Evolutionary conservation across 768 basidiomycete species (phyloP), one percentile per base, ranked within the genome.

Genomic region (Hemileccinum impolitum): DNA sequence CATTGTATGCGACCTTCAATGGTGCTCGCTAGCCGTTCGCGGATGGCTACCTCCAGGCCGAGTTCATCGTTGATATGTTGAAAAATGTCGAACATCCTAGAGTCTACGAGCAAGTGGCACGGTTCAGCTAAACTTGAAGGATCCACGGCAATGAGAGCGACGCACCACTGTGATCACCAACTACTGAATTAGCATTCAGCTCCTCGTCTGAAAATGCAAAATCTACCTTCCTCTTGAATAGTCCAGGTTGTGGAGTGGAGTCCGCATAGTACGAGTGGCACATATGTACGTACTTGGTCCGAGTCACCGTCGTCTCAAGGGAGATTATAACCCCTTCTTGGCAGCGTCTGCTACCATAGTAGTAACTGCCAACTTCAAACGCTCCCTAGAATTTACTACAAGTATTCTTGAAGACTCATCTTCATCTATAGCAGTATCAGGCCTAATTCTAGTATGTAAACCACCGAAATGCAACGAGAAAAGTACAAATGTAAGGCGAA

Each of bases 1-100:
- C 76, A 78, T 34, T 71, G 68, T 14, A 79, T 66, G 23, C 77
- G 70, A 18, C 75, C 72, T 47, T 74, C 65, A 2, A 75, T 62
- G 10, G 74, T 72, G n/a, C 65, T 65, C 11, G 63, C 63, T 39
- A 78, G 61, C 18, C 75, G 67, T 47, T 71, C 57, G 34, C 75
- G 67, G 17, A 78, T 55, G 17, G 70, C 61, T 17, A 79, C 66
- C 50, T 78, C 76, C 32, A 76, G 57, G 53, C 71, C 66, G 2
- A 78, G 47, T 49, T 78, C 77, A 34, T 78, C 70, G 3, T 42
- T 31, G 35, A 68, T 48, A 40, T 54, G 40, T 15, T 45, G 59
- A 51, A 46, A 47, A 25, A 59, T 39, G 18, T 56, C 38, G 36
- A 43, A 39, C 14, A 51, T 52, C 25, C 38, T 46, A 32, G 56